A percentile compares a stretch with the other conserved stretches of the same genome.
These are phyloP conservation scores for Dunaliella primolecta DNA, from an alignment of 139 green algal species.

Conservation along the genomic window DNA sequence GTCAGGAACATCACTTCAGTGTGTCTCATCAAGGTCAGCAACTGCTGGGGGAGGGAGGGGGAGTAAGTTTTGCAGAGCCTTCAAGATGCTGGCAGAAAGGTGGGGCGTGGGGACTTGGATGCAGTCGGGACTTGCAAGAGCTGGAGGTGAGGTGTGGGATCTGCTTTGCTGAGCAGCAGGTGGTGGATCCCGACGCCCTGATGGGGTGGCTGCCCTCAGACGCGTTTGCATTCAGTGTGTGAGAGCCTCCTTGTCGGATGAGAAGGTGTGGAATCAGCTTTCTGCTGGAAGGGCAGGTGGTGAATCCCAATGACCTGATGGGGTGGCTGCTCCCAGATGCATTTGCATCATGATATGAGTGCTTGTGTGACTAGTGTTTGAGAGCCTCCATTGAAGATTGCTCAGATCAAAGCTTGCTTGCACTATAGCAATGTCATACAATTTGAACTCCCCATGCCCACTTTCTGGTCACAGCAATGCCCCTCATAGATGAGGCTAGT, in stretches of 20 bases:
- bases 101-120: constrained; percentile 42
- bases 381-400: no score
- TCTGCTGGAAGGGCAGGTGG: neutral
- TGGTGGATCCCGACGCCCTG: neutral
- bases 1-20: neutral
- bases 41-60: neutral
- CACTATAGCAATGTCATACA: no score
- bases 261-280: constrained; percentile 40
- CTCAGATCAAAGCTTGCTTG: no score
- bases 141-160: constrained; percentile 37
- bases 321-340: constrained; percentile 9
- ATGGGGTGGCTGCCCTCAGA: constrained; percentile 10
- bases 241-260: no score
- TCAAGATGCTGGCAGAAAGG: constrained; percentile 23
- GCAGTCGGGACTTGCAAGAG: constrained; percentile 17
- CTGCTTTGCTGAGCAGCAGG: constrained; percentile 9
- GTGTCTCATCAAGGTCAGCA: neutral
- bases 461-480: no score
- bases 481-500: no score
- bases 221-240: neutral
- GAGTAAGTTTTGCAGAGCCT: neutral
- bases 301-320: neutral
- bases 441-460: no score
- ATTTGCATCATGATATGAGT: no score
- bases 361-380: no score